Evolutionary conservation across 108 stramenopile species (phyloP), one percentile per base, ranked within the genome.

Genomic region (Schizochytrium sp.): DNA sequence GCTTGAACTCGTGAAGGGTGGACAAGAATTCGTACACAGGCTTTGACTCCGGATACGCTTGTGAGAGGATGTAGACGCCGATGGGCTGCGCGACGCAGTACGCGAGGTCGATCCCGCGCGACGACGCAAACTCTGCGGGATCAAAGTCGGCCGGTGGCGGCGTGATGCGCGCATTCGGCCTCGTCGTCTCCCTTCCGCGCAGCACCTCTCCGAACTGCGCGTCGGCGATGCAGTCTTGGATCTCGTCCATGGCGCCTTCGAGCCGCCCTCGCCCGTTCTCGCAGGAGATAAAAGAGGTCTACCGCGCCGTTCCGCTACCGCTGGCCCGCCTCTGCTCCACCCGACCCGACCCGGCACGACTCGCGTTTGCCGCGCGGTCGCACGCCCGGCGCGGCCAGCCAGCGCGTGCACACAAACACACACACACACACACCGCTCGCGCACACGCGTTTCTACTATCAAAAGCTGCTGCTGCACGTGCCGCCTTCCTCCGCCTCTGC

Each of bases 161-260:
- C 48, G 76, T 47, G 23, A 83, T 83, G 16, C 76, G 45, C 10
- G n/a, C 12, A 23, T 83, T 83, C 48, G 76, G 76, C 76, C 23
- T 47, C 23, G 76, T 83, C 48, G 76, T 83, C 76, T 83, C 76
- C 16, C 76, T 4, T 3, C 76, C 76, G n/a, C 76, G 45, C 18
- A 83, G 76, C 76, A 83, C 76, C 76, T 83, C 76, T 12, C 76
- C 76, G 23, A 83, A 83, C 76, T 83, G 76, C 18, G 76, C 76
- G 48, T 83, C 76, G 18, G 76, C 76, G 51, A 83, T 83, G 51
- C 76, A 83, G 76, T 83, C 76, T 23, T 83, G 76, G 51, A 83
- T 83, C 28, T 83, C 76, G 76, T 83, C 76, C 76, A 83, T 83
- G 55, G 55, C 16, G 55, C 55, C 55, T 57, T 16, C 16, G 55